phyloP scores from a whole-genome alignment of 2,329 filamentous ascomycete genomes.

The Orbilia ellipsospora region DNA sequence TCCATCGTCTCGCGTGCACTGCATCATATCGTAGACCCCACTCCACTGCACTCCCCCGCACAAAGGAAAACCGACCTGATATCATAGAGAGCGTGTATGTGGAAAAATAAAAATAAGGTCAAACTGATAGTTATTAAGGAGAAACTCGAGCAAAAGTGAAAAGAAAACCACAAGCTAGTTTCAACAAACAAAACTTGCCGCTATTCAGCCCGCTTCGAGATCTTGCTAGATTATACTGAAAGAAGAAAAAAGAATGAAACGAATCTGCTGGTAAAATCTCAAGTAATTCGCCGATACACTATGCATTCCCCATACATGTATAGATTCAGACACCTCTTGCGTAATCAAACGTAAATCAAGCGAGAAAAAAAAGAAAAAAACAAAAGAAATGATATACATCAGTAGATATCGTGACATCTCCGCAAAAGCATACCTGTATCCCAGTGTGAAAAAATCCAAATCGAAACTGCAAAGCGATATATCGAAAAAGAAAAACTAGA shows the following conservation, averaged over 20 bases:
- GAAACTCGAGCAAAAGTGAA: constrained; percentile 52
- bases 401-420: constrained; percentile 50
- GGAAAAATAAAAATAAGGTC: constrained; percentile 14
- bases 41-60: constrained; percentile 4
- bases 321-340: constrained; percentile 37
- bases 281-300: constrained; percentile 59
- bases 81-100: constrained; percentile 25
- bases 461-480: constrained; percentile 54
- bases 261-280: constrained; percentile 57
- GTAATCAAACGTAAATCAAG: constrained; percentile 1
- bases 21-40: constrained; percentile 25
- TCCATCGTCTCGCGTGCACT: constrained; percentile 6
- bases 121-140: constrained; percentile 24
- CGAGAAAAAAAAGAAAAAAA: constrained; percentile 7
- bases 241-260: constrained; percentile 6
- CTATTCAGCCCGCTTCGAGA: constrained; percentile 57
- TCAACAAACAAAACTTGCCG: constrained; percentile 56
- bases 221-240: constrained; percentile 26
- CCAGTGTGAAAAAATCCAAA: constrained; percentile 55
- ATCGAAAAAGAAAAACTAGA: constrained; percentile 28
- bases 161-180: constrained; percentile 55
- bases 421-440: constrained; percentile 56
- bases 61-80: constrained; percentile 6
- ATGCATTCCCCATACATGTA: constrained; percentile 55
- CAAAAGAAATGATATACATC: constrained; percentile 50